These are phyloP conservation scores for Zizania palustris DNA, from an alignment of 202 grass and related monocot genomes.

Conservation along the genomic window DNA sequence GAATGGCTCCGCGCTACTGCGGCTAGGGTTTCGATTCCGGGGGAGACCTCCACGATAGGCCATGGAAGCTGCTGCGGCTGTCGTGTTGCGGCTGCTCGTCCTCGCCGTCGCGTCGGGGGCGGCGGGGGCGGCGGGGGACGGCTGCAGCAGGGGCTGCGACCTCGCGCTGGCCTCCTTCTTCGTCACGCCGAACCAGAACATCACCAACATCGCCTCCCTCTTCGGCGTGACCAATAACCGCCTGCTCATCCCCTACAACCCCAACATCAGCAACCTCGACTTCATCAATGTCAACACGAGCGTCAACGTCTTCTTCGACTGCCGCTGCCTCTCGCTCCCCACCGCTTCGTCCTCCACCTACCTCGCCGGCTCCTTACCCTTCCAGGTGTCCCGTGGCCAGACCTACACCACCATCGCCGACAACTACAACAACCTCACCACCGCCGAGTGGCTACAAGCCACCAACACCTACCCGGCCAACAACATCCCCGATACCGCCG, in stretches of 20 bases:
- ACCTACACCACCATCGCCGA: constrained; percentile 33
- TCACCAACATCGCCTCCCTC: constrained; percentile 46
- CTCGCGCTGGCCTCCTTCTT: constrained; percentile 70
- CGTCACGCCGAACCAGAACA: constrained; percentile 30
- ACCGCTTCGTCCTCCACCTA: background rate
- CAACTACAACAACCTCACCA: constrained; percentile 58
- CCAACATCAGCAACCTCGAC: background rate
- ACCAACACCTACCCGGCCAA: constrained; percentile 45
- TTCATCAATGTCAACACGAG: background rate
- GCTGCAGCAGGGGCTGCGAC: constrained; percentile 29
- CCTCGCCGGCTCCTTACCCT: constrained; percentile 48
- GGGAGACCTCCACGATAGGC: background rate
- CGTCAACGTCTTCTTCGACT: constrained; percentile 58
- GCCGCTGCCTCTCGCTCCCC: constrained; percentile 42
- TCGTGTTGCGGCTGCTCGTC: background rate
- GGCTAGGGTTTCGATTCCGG: constrained; percentile 22
- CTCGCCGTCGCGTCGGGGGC: background rate
- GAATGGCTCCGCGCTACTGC: constrained; percentile 16
- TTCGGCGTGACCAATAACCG: constrained; percentile 42
- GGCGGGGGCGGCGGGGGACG: constrained; percentile 4
- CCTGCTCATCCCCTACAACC: constrained; percentile 44
- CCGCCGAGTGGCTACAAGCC: constrained; percentile 28
- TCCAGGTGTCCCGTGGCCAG: background rate
- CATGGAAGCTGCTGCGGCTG: background rate
- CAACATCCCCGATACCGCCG: constrained; percentile 43